phyloP scores from a whole-genome alignment of 2,329 filamentous ascomycete genomes.

The Apiospora marii region DNA sequence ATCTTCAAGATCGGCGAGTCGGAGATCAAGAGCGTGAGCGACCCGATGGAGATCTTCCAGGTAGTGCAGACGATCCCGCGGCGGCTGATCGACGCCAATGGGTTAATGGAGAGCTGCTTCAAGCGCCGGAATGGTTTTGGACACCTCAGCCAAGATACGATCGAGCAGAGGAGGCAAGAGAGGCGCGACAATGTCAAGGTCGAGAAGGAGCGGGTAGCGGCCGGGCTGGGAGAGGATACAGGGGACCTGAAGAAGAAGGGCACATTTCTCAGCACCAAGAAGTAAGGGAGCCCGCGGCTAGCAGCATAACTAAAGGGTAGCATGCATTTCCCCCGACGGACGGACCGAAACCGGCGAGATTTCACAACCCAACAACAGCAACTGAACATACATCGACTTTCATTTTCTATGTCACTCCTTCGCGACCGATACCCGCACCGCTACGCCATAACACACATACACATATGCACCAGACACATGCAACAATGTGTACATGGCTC shows the following conservation, averaged over 20 bases:
- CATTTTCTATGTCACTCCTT: background rate
- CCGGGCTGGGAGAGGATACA: slow-evolving; percentile 33
- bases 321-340: background rate
- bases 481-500: background rate
- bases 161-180: slow-evolving; percentile 78
- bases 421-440: background rate
- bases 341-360: background rate
- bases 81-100: slow-evolving; percentile 81
- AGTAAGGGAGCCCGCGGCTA: background rate
- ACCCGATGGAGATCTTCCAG: slow-evolving; percentile 96
- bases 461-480: slow-evolving; percentile 1
- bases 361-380: background rate
- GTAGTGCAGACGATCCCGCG: slow-evolving; percentile 89
- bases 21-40: slow-evolving; percentile 79
- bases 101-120: slow-evolving; percentile 83
- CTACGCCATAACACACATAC: background rate
- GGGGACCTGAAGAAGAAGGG: slow-evolving; percentile 48
- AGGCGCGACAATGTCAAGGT: slow-evolving; percentile 62
- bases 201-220: slow-evolving; percentile 49
- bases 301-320: background rate
- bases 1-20: slow-evolving; percentile 89
- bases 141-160: slow-evolving; percentile 80
- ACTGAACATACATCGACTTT: background rate
- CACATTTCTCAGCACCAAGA: slow-evolving; percentile 49
- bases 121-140: slow-evolving; percentile 81